These are phyloP conservation scores for Syncephalastrum contaminatum DNA, from an alignment of 371 early-diverging fungal species.

Conservation along the genomic window DNA sequence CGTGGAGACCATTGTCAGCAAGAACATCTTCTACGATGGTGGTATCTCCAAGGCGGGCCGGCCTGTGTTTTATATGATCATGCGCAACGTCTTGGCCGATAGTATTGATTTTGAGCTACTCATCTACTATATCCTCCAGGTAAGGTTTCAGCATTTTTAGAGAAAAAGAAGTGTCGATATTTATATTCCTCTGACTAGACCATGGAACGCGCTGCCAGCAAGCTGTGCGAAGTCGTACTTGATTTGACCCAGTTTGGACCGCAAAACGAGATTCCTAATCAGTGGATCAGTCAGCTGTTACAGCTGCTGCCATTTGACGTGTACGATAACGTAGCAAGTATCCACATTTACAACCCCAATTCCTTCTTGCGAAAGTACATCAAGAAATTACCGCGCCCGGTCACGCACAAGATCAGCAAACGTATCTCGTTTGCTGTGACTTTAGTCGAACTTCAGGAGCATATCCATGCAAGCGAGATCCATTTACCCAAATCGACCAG, in stretches of 20 bases:
- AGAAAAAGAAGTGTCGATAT: background rate
- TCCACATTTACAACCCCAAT: slow-evolving; percentile 82
- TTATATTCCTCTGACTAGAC: slow-evolving; percentile 29
- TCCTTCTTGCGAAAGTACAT: slow-evolving; percentile 72
- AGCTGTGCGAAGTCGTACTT: slow-evolving; percentile 76
- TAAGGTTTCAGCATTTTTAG: slow-evolving; percentile 25
- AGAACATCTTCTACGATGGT: slow-evolving; percentile 78
- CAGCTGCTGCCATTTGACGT: slow-evolving; percentile 71
- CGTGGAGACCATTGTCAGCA: slow-evolving; percentile 62
- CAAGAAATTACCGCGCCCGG: slow-evolving; percentile 56
- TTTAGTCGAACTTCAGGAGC: slow-evolving; percentile 70
- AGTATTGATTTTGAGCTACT: slow-evolving; percentile 83
- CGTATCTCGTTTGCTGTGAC: slow-evolving; percentile 64
- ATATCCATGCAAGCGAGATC: slow-evolving; percentile 67
- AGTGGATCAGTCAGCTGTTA: slow-evolving; percentile 73
- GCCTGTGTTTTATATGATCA: slow-evolving; percentile 84
- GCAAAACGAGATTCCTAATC: slow-evolving; percentile 78
- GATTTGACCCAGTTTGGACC: slow-evolving; percentile 83
- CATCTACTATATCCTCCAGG: slow-evolving; percentile 71
- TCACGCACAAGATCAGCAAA: slow-evolving; percentile 63
- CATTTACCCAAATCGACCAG: slow-evolving; percentile 76
- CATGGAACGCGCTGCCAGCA: slow-evolving; percentile 55
- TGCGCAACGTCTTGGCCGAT: slow-evolving; percentile 73
- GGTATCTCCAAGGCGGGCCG: slow-evolving; percentile 75
- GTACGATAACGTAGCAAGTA: slow-evolving; percentile 49